Evolutionary conservation across 2,329 filamentous ascomycete genomes (phyloP).

Genomic region (Grosmannia serpens): DNA sequence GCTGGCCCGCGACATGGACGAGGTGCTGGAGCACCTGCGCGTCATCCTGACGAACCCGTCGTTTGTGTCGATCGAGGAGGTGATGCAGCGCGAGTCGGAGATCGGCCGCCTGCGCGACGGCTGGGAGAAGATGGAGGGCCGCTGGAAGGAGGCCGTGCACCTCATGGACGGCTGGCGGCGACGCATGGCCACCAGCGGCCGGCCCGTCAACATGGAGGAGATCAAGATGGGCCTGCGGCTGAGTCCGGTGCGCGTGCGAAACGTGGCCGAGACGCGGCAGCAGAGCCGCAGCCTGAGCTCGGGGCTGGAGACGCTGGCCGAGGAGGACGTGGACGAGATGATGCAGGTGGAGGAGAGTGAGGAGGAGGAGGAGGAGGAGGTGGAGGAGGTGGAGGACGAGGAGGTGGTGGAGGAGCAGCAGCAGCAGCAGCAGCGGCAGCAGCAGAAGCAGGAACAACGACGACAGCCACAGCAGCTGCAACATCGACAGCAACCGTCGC

Average conservation of each 20-base stretch:
- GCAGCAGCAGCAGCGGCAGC: too few species aligned
- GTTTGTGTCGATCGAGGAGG: conserved; percentile 90
- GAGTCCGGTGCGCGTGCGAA: conserved; percentile 44
- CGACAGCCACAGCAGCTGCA: too few species aligned
- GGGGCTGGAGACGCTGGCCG: conserved; percentile 22
- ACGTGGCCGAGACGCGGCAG: conserved; percentile 35
- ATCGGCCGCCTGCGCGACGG: conserved; percentile 72
- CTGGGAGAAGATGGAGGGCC: conserved; percentile 86
- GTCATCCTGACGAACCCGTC: conserved; percentile 86
- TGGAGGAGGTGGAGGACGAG: conserved; percentile 15
- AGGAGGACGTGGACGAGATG: too few species aligned
- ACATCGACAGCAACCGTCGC: too few species aligned
- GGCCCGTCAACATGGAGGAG: conserved; percentile 57
- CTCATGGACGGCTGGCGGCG: conserved; percentile 90
- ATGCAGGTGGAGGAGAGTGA: conserved; percentile 13
- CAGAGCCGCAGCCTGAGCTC: conserved; percentile 18
- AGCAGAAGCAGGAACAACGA: too few species aligned
- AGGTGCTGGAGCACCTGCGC: conserved; percentile 68
- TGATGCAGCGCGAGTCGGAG: conserved; percentile 84
- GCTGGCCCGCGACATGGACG: conserved; percentile 62
- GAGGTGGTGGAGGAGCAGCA: conserved; percentile 8
- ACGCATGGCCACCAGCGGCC: conserved; percentile 60
- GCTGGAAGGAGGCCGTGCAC: conserved; percentile 80
- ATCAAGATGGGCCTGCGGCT: conserved; percentile 56
- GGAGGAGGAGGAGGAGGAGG: conserved; percentile 12